Conservation (phyloP, 257 asterid genomes). For the Cinchona pubescens region DNA sequence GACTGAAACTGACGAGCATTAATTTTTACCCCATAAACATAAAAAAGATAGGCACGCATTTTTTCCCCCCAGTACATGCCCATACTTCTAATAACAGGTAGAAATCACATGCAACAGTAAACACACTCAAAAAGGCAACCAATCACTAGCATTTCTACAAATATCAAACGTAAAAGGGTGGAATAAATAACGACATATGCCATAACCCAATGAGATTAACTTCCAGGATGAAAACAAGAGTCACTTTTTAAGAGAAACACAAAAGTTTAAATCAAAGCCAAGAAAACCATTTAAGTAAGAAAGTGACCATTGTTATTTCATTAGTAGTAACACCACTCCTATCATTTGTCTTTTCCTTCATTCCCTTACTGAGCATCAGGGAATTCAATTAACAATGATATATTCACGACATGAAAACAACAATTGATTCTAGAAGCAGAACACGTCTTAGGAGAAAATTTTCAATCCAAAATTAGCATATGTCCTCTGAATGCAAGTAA, state of each 20-base stretch:
- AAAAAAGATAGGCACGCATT: neutral
- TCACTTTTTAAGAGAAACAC: neutral
- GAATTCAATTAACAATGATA: neutral
- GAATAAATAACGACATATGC: neutral
- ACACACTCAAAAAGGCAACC: neutral
- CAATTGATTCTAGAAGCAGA: neutral
- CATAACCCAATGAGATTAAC: neutral
- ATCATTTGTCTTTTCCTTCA: neutral
- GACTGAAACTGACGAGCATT: conserved; percentile 40
- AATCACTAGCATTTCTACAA: neutral
- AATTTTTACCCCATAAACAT: neutral
- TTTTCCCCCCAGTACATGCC: neutral
- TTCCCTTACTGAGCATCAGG: neutral
- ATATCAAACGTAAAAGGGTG: neutral
- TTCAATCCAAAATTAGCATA: neutral
- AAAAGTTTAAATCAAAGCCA: neutral
- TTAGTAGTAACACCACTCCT: neutral
- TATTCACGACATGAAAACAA: neutral
- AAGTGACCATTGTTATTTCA: neutral
- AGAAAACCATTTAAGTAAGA: no score
- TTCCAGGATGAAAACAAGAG: no score
- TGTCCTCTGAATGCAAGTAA: neutral
- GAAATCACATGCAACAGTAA: neutral
- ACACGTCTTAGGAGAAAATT: neutral
- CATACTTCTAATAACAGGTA: neutral